Evolutionary conservation across 352 stramenopile species (phyloP), one percentile per base, ranked within the genome.

Genomic region (Globisporangium splendens): DNA sequence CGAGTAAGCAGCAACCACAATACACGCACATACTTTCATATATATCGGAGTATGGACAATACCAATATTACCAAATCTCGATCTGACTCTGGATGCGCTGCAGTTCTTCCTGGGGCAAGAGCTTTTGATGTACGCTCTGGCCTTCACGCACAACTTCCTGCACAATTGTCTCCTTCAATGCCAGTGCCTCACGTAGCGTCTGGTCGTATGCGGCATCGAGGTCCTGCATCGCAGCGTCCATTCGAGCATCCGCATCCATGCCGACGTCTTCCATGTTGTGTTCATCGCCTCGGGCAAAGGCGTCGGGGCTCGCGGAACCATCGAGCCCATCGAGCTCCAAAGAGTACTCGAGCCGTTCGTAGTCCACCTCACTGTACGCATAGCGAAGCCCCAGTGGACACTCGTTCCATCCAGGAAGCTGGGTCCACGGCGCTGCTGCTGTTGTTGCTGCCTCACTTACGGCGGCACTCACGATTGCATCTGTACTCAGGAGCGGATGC

Each of bases 11-110:
- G 17, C 21, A 8, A 44, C 31, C 3, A 18, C 28, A 35, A 44
- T 44, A 44, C 39, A 44, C 39, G 17, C 39, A 44, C 39, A 44
- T 8, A 44, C 39, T 18, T n/a, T 7, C 39, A 44, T 43, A 43
- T 43, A 43, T 17, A 43, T 17, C 3, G 3, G 3, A 5, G 24
- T 31, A 5, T 2, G 5, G 24, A 31, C 8, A 50, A 39, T 11
- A 20, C n/a, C 48, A 3, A 11, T 59, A 14, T 59, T 66, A 91
- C 82, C 82, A 92, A 58, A 92, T 88, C 64, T 92, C 82, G 59
- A 92, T 90, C 65, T 90, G 60, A 22, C 72, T 76, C 44, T 89
- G 79, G 56, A 92, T 90, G 44, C 82, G 82, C 52, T 86, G 64
- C 21, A 92, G 75, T 63, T 92, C 82, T 56, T 88, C 70, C 54